Base-by-base conservation (phyloP, 805 yeast species). In the Candida fluviatilis region DNA sequence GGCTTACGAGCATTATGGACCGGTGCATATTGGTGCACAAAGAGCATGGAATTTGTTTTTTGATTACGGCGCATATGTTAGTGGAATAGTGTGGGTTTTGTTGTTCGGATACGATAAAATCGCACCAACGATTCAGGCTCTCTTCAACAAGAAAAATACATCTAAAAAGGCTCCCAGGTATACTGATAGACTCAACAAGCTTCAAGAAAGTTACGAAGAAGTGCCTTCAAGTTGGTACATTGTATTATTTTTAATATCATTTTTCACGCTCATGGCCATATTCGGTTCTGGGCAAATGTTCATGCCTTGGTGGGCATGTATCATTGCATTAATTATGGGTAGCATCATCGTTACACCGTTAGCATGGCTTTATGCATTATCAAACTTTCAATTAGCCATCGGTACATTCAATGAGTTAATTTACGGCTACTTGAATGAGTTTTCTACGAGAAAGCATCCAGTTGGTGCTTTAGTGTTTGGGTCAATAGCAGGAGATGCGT, bases 401-500 rank as follows among this genome's bases (percentile, higher is more conserved):
- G 78, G 78, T 2, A 68, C 77, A 0, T 69, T 74, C 45, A 74
- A 74, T 45, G 78, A 73, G 45, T 58, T 74, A 17, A 47, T 71
- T 4, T 74, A 68, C 43, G 79, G 79, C 0, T 54, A 62, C 32
- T 57, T 73, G 65, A 62, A 70, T 4, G 71, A 73, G 41, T 52
- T 50, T 18, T 14, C 40, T 2, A 14, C 38, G 12, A 38, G 51
- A 21, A 38, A 35, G 21, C 77, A 73, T 40, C 78, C 78, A 1
- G 75, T 67, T 2, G 71, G 76, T 4, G 77, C 76, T 3, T 53
- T 70, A 1, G 61, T 71, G 3, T 74, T 71, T 47, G 76, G 76
- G 4, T 69, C 76, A 7, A 57, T 74, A n/a, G 73, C 78, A 1
- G 79, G 78, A 1, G 70, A 74, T 48, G 74, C 76, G 5, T 71